Evolutionary conservation across 1,284 basidiomycete species (phyloP), one percentile per base, ranked within the genome.

Genomic region (Neonothopanus nambi): DNA sequence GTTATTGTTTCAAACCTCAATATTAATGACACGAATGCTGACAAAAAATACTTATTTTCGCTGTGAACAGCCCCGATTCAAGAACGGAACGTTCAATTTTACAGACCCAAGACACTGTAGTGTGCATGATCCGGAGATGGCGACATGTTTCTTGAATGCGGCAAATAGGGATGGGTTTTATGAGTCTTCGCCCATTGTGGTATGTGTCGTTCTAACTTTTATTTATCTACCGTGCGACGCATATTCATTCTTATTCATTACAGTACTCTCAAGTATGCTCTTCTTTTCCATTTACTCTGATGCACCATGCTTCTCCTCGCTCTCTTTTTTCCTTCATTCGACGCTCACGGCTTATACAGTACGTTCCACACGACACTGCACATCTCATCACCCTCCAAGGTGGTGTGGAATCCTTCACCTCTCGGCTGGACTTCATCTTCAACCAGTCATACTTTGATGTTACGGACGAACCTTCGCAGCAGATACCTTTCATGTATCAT

Each of bases 401-500:
- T 6, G 85, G 84, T 0, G 60, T 62, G 6, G 61, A 76, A 15
- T 74, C 72, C 26, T 87, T 86, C 64, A 69, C 84, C 37, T 61
- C 73, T 3, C 67, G 84, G 18, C 67, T 86, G 23, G 68, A 84
- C 59, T 81, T 79, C 63, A 78, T 84, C 47, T 82, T 85, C 59
- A 72, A 78, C 23, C 57, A 80, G 54, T 75, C 67, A 37, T 80
- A 80, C 62, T 81, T 81, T 58, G 78, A 81, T 53, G 67, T 72
- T 3, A 82, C 80, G 15, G 75, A 85, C 60, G 83, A 85, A 60
- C 83, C 83, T 1, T 84, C 82, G 4, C 77, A 82, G 57, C 79
- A 83, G 56, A 83, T 83, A 56, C 81, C 82, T 0, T 82, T 77
- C 67, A 84, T 85, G 82, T 84, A 83, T 62, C 82, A 85, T 65